Evolutionary conservation across 805 yeast species (phyloP), one percentile per base, ranked within the genome.

Genomic region (Saturnispora sekii): DNA sequence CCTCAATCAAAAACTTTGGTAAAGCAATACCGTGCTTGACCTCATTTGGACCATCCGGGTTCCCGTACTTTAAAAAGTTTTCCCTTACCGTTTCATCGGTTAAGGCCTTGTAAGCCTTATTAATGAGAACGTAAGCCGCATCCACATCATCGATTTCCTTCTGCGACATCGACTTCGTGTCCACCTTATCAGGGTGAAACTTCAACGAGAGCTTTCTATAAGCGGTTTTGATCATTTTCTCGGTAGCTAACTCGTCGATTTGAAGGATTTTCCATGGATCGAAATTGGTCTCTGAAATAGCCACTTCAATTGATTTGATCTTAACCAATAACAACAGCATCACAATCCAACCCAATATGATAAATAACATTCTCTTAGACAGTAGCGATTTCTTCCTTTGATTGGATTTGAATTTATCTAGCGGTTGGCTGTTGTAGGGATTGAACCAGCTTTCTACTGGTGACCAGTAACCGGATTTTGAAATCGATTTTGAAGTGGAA

Each of bases 11-110:
- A 65, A 85, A 87, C 60, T 83, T 80, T 30, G 99, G 99, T 52
- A 93, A 67, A 0, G 97, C 99, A 62, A 93, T 88, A 50, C 98
- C 98, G 61, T 87, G 96, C 16, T 82, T 68, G 15, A 82, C 73
- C 26, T 85, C 85, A 63, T 86, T 95, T 35, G 95, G 96, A 36
- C 98, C 98, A 67, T 93, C 99, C 4, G 99, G 99, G 61, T 94
- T 96, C 41, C 99, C 99, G 58, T 82, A 93, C 54, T 77, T 80
- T 55, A 81, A 68, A 62, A 76, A 88, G 61, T 93, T 93, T 54
- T 84, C 85, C 55, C 78, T 83, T 3, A 85, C 79, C 10, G 70
- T 73, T 53, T 86, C 96, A 64, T 93, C 97, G 11, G 98, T 94
- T 51, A 93, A 74, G 0, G 98, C 86, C 64, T 88, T 84, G 66